Base-by-base conservation (phyloP, 257 asterid genomes). In the Nicotiana attenuata region DNA sequence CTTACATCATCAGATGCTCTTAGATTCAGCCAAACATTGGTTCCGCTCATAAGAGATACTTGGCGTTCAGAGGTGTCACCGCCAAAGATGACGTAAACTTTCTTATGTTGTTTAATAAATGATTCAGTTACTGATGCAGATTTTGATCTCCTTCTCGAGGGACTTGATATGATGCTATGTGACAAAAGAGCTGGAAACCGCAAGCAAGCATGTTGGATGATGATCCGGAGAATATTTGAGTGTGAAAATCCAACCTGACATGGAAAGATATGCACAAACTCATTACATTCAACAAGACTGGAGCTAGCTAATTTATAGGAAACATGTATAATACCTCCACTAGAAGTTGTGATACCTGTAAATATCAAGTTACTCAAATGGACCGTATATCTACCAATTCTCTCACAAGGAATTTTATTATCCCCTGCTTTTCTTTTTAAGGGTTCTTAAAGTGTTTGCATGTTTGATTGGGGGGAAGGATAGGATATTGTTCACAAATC, bases 31-130 rank as follows among this genome's bases (percentile, higher is more conserved):
- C 98, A 93, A 84, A 93, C 98, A 88, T 93, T 93, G 55, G 98
- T 92, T 90, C 98, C 98, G 82, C 98, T 94, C 97, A 92, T 94
- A 78, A 94, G 94, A 84, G 98, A 94, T 87, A 94, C 98, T 87
- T 94, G 98, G 71, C 98, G 87, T 81, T 94, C 98, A 13, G 97
- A 94, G 81, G 97, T 88, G 85, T 91, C 91, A 81, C 98, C 98
- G 79, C 98, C 98, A 81, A 94, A 92, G 85, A 92, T 86, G 84
- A 94, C 94, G 86, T 89, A 92, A 60, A 90, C 96, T 87, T 92
- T 94, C 76, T 87, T 84, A 68, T 64, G 86, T 55, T 73, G 84
- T 67, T 85, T 80, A 1, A 82, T 82, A 45, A 82, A 82, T 65
- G 83, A 81, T 56, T 80, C 89, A 53, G 81, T 83, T 80, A 75